A percentile compares a stretch with the other conserved stretches of the same genome.
These are phyloP conservation scores for Lactarius vividus DNA, from an alignment of 768 basidiomycete species.

Conservation along the genomic window DNA sequence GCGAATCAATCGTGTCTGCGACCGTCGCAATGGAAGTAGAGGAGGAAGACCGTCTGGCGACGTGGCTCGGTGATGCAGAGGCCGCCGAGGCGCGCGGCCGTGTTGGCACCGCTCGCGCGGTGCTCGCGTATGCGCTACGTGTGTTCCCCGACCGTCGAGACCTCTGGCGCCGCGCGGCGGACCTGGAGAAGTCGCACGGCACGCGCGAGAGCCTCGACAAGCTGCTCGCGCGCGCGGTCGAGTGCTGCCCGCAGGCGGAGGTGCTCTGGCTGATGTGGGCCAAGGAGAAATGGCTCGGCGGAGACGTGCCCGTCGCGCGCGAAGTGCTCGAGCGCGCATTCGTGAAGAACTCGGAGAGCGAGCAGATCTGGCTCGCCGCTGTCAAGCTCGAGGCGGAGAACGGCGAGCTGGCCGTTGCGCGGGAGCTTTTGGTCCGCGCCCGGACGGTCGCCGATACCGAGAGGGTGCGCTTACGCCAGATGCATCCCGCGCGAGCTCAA, in stretches of 20 bases:
- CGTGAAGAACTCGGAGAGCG: conserved; percentile 93
- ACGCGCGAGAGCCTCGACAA: conserved; percentile 79
- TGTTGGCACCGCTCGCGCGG: conserved; percentile 81
- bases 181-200: conserved; percentile 90
- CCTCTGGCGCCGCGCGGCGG: conserved; percentile 91
- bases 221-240: conserved; percentile 77
- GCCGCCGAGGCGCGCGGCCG: conserved; percentile 67
- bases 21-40: conserved; percentile 92
- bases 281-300: conserved; percentile 92
- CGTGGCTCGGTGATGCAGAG: conserved; percentile 92
- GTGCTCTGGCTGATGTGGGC: conserved; percentile 98
- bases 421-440: conserved; percentile 84
- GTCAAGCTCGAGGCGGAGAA: conserved; percentile 97
- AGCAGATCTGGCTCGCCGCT: conserved; percentile 96
- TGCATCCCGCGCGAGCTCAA: background rate
- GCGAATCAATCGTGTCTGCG: conserved; percentile 93
- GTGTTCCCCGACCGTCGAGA: conserved; percentile 83
- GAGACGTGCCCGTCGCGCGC: conserved; percentile 88
- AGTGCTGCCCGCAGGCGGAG: conserved; percentile 93
- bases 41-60: conserved; percentile 87
- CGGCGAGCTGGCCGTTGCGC: conserved; percentile 81
- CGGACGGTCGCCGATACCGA: conserved; percentile 90
- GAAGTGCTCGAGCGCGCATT: conserved; percentile 87
- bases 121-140: conserved; percentile 86
- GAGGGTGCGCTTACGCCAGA: conserved; percentile 46